These are phyloP conservation scores for Apiotrichum veenhuisii DNA, from an alignment of 1,284 basidiomycete species.

Conservation along the genomic window DNA sequence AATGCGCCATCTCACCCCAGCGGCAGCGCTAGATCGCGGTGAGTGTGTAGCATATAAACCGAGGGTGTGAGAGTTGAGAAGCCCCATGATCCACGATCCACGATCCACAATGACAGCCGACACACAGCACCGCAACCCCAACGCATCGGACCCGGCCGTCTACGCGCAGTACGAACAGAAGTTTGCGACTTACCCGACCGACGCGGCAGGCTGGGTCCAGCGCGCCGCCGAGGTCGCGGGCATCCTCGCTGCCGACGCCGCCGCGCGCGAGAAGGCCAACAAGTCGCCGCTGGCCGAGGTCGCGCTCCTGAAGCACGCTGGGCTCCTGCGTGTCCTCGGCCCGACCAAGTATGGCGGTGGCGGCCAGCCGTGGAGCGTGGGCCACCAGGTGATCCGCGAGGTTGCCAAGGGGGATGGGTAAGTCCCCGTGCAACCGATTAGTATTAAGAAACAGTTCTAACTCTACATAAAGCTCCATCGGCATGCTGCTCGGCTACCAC, in stretches of 20 bases:
- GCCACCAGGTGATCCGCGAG: constrained; percentile 5
- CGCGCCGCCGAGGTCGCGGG: constrained; percentile 8
- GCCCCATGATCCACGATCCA: not conserved
- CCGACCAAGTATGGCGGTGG: constrained; percentile 7
- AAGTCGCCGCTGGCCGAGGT: constrained; percentile 12
- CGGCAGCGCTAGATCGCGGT: too few relatives aligned
- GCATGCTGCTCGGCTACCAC: constrained; percentile 14
- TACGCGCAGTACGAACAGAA: constrained; percentile 6
- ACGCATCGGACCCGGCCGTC: constrained; percentile 8
- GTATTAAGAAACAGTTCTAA: not conserved
- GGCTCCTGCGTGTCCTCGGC: constrained; percentile 7
- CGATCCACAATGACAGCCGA: not conserved
- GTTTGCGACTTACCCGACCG: not conserved
- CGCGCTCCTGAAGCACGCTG: constrained; percentile 12
- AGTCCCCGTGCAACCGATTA: too few relatives aligned
- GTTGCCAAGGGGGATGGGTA: constrained; percentile 10
- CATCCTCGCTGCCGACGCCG: constrained; percentile 1
- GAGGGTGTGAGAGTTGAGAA: not conserved
- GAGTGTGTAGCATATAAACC: too few relatives aligned
- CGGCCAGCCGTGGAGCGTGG: constrained; percentile 6
- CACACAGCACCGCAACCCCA: not conserved
- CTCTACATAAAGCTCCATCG: not conserved
- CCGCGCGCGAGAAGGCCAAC: constrained; percentile 8
- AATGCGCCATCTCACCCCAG: too few relatives aligned
- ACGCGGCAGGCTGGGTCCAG: constrained; percentile 4